A percentile compares a stretch with the other conserved stretches of the same genome.
Conservation (phyloP, 148 eudicot species). For the Spergularia marina region DNA sequence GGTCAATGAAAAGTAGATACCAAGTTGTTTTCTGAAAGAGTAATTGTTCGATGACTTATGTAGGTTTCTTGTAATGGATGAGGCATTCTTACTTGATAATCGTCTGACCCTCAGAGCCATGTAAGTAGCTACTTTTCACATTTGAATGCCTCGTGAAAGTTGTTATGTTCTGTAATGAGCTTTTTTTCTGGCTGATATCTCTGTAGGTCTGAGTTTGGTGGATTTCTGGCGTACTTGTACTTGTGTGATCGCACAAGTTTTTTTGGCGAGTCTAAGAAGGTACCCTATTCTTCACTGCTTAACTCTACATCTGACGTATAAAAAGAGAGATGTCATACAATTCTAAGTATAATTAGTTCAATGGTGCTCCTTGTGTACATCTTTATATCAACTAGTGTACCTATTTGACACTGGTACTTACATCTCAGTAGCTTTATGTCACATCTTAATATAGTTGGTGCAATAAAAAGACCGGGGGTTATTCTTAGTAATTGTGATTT, state of each 20-base stretch:
- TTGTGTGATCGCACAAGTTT: slow-evolving; percentile 85
- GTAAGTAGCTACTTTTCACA: slow-evolving; percentile 39
- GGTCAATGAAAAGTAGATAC: slow-evolving; percentile 3
- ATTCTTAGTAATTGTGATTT: neutral
- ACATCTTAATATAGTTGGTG: neutral
- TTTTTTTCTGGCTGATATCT: slow-evolving; percentile 8
- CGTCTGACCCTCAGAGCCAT: slow-evolving; percentile 74
- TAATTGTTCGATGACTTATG: slow-evolving; percentile 7
- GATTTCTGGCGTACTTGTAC: slow-evolving; percentile 63
- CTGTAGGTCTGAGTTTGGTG: slow-evolving; percentile 81
- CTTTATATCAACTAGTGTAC: neutral
- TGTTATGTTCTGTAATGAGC: neutral
- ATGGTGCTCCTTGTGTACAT: neutral
- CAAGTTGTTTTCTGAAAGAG: slow-evolving; percentile 8
- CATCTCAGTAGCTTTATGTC: neutral
- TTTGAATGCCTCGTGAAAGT: neutral
- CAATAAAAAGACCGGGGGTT: neutral
- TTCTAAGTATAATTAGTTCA: neutral
- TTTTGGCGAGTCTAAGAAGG: slow-evolving; percentile 78
- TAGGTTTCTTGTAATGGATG: slow-evolving; percentile 77
- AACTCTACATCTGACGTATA: neutral
- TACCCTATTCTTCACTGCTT: slow-evolving; percentile 19
- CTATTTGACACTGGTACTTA: slow-evolving; percentile 1
- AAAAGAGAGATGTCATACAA: neutral
- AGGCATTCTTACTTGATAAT: slow-evolving; percentile 76